A percentile compares a stretch with the other conserved stretches of the same genome.
phyloP scores from a whole-genome alignment of 345 rosid species.

The Lepidium africanum region DNA sequence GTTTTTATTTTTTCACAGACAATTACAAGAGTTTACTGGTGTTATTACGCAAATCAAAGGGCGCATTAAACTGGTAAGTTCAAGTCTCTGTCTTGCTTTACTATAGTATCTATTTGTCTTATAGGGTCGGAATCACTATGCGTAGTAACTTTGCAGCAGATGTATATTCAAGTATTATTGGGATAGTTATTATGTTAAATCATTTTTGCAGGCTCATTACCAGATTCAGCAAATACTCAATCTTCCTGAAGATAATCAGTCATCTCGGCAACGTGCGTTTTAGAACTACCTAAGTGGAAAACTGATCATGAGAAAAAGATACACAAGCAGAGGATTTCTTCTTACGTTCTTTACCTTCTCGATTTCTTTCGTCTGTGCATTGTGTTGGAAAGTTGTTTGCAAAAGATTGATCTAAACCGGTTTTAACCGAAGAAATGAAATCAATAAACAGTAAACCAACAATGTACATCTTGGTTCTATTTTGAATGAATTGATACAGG shows the following conservation, averaged over 20 bases:
- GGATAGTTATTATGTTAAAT: neutral
- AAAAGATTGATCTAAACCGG: no score
- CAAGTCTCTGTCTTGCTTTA: neutral
- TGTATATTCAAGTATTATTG: neutral
- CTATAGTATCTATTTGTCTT: neutral
- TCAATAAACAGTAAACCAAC: no score
- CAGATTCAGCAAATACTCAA: slow-evolving; percentile 31
- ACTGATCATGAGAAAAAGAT: neutral
- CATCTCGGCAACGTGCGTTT: slow-evolving; percentile 9
- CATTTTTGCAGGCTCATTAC: slow-evolving; percentile 22
- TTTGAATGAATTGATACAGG: no score
- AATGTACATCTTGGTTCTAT: no score
- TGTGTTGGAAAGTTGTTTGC: no score
- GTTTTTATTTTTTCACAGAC: slow-evolving; percentile 36
- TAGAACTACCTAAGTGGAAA: neutral
- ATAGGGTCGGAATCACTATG: neutral
- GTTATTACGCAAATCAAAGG: slow-evolving; percentile 67
- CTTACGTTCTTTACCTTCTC: neutral
- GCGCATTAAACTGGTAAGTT: slow-evolving; percentile 65
- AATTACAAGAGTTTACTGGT: slow-evolving; percentile 53
- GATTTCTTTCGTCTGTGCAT: neutral
- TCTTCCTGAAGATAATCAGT: slow-evolving; percentile 22
- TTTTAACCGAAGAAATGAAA: no score
- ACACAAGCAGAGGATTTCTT: neutral
- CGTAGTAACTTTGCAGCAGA: neutral